Conservation (phyloP, 805 yeast species). For the Danielia oregonensis region DNA sequence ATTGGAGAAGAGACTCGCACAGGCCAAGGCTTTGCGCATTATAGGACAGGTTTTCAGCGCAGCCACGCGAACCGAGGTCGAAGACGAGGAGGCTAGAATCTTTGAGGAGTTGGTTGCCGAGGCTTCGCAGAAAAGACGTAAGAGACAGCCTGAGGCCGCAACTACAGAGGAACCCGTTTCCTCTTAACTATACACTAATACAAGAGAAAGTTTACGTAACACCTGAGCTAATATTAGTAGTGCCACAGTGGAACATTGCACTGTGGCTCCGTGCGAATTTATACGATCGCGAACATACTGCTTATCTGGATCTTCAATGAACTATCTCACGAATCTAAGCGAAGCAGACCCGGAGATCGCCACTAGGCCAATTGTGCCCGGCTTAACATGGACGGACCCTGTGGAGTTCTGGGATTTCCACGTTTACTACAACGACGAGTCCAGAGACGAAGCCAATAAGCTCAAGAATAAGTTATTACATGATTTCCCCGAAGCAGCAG, state of each 20-base stretch:
- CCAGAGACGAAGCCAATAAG: slow-evolving; percentile 17
- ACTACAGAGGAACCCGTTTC: too few species aligned
- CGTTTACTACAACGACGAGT: slow-evolving; percentile 25
- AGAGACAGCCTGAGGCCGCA: slow-evolving; percentile 20
- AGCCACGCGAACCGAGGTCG: slow-evolving; percentile 60
- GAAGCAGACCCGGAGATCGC: slow-evolving; percentile 18
- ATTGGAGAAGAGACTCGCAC: slow-evolving; percentile 42
- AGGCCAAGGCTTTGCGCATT: slow-evolving; percentile 61
- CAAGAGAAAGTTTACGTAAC: too few species aligned
- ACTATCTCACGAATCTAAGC: slow-evolving; percentile 22
- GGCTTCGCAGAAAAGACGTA: slow-evolving; percentile 40
- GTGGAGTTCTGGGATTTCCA: slow-evolving; percentile 32
- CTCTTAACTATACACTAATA: too few species aligned
- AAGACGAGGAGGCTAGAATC: slow-evolving; percentile 71
- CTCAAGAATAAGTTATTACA: slow-evolving; percentile 19
- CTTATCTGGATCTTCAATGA: slow-evolving; percentile 15
- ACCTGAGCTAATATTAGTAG: too few species aligned
- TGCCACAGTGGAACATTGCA: too few species aligned
- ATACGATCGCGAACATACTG: too few species aligned
- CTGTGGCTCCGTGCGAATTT: neutral
- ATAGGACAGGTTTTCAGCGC: slow-evolving; percentile 62
- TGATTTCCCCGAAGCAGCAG: slow-evolving; percentile 22
- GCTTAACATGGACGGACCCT: slow-evolving; percentile 20
- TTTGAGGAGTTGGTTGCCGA: slow-evolving; percentile 67
- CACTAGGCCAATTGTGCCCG: slow-evolving; percentile 13